phyloP scores from a whole-genome alignment of 1,284 basidiomycete genomes.

The Abortiporus biennis region DNA sequence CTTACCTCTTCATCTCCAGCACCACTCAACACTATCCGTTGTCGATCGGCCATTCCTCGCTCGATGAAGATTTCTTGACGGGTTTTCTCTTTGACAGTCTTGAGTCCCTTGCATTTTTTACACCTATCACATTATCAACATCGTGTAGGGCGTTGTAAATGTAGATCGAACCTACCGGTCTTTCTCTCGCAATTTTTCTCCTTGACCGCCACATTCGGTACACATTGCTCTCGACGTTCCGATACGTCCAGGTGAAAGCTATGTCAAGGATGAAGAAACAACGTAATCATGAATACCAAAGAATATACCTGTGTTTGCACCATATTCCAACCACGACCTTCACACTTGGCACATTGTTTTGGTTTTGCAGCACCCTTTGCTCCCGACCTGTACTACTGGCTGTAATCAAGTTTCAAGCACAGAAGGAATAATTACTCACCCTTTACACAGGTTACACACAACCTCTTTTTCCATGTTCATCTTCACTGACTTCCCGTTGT shows the following conservation, averaged over 20 bases:
- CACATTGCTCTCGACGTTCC: constrained; percentile 58
- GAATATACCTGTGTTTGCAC: constrained; percentile 50
- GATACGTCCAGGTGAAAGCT: constrained; percentile 46
- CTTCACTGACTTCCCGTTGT: constrained; percentile 85
- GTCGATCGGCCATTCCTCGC: constrained; percentile 81
- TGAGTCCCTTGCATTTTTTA: constrained; percentile 92
- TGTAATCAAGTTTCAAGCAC: not conserved
- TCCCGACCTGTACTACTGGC: constrained; percentile 54
- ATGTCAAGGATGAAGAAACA: constrained; percentile 2
- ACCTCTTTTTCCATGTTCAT: constrained; percentile 88
- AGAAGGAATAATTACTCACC: constrained; percentile 40
- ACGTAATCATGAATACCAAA: constrained; percentile 6
- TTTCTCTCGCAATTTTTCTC: constrained; percentile 81
- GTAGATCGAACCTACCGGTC: constrained; percentile 53
- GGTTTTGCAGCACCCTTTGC: constrained; percentile 77
- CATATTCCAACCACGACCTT: constrained; percentile 75
- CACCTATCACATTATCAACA: constrained; percentile 47
- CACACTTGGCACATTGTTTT: constrained; percentile 77
- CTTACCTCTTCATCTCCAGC: constrained; percentile 86
- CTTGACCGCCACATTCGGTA: constrained; percentile 75
- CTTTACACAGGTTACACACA: constrained; percentile 77
- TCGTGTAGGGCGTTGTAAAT: not conserved
- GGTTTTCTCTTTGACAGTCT: constrained; percentile 83
- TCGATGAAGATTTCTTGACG: constrained; percentile 84
- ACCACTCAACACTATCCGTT: constrained; percentile 83